These are phyloP conservation scores for Earliella scabrosa DNA, from an alignment of 1,284 basidiomycete species.

Conservation along the genomic window DNA sequence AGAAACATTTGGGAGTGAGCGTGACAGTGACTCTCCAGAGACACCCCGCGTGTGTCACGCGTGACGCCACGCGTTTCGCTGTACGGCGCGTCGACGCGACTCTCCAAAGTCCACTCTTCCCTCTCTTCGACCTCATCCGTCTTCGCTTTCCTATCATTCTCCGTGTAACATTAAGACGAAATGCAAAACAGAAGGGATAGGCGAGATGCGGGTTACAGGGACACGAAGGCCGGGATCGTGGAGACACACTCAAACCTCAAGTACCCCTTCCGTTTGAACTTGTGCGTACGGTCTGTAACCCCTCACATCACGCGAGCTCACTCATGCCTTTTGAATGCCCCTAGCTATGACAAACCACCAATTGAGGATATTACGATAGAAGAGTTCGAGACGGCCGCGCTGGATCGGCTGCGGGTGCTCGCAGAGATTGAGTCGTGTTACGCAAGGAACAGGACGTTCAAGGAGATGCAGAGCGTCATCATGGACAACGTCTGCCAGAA, in stretches of 20 bases:
- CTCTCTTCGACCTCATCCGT: background rate
- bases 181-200: conserved; percentile 6
- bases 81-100: conserved; percentile 11
- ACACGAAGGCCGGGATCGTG: conserved; percentile 9
- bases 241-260: conserved; percentile 33
- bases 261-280: conserved; percentile 80
- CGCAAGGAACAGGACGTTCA: conserved; percentile 82
- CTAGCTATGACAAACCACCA: conserved; percentile 88
- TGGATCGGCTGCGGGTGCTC: conserved; percentile 88
- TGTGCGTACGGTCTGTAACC: conserved; percentile 58
- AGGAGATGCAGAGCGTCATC: conserved; percentile 75
- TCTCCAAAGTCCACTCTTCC: background rate
- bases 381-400: conserved; percentile 93
- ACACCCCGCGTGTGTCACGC: conserved; percentile 16
- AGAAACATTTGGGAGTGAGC: background rate
- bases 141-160: background rate
- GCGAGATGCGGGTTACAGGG: background rate
- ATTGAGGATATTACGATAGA: conserved; percentile 92
- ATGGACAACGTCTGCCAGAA: conserved; percentile 59
- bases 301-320: background rate
- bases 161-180: no score
- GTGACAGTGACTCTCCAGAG: no score
- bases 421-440: conserved; percentile 95
- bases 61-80: conserved; percentile 20
- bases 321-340: conserved; percentile 5